Base-by-base conservation (phyloP, 2,329 filamentous ascomycete genomes). In the Xylaria multiplex region DNA sequence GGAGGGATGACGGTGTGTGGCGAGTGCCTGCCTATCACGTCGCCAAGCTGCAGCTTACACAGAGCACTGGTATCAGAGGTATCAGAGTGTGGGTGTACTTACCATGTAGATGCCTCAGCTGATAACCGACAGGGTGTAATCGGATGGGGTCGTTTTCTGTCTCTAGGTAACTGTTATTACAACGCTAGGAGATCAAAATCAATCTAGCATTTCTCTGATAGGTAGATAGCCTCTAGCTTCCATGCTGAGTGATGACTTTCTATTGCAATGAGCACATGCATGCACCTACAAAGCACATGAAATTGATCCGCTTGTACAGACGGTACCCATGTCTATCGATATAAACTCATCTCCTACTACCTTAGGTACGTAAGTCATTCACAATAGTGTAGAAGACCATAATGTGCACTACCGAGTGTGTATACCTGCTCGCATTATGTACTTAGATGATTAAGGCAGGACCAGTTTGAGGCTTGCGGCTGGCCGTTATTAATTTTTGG, bases 401-500 rank as follows among this genome's bases (percentile, higher is more conserved):
- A 35, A 7, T 35, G 32, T 35, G 32, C 9, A 35, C 27, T 27
- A 27, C 27, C 2, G 27, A 27, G 27, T 27, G 2, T n/a, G n/a
- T n/a, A n/a, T n/a, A n/a, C n/a, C n/a, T n/a, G n/a, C n/a, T n/a
- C n/a, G n/a, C n/a, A n/a, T n/a, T n/a, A n/a, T n/a, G n/a, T n/a
- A 27, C 27, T 5, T 27, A 30, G 24, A 35, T 43, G 42, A 61
- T 61, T 6, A 14, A 32, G 43, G 30, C 19, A 30, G 9, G 32
- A 22, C 19, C 14, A 24, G 2, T 22, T 48, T 27, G 40, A 59
- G 64, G 64, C 49, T 62, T 59, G 59, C 22, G 64, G 64, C 64
- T 66, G 59, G 42, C 54, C 40, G 46, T 66, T 54, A n/a, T 27
- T 63, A 57, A 66, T 59, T 62, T 65, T 43, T 62, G 58, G 27